Percentiles rank a stretch among this genome's conserved stretches.
These are phyloP conservation scores for Silene latifolia DNA, from an alignment of 148 eudicot species.

Conservation along the genomic window DNA sequence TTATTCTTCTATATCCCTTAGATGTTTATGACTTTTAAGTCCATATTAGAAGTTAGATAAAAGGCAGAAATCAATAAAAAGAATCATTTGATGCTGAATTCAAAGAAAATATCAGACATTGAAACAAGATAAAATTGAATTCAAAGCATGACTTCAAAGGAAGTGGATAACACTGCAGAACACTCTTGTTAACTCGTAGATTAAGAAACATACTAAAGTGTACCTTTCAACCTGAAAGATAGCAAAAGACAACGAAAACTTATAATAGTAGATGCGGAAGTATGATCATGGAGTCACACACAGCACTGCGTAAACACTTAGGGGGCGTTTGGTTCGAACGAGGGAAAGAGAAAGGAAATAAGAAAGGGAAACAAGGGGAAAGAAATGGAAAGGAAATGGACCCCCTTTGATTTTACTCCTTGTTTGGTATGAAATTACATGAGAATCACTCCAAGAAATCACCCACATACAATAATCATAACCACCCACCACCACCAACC, in stretches of 20 bases:
- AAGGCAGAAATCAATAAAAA: constrained; percentile 8
- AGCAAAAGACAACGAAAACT: not conserved
- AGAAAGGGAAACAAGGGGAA: too few relatives aligned
- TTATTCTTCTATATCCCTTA: not conserved
- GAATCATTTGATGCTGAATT: not conserved
- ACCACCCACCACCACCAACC: too few relatives aligned
- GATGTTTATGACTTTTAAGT: not conserved
- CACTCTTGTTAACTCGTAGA: not conserved
- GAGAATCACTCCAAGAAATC: too few relatives aligned
- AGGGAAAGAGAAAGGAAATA: too few relatives aligned
- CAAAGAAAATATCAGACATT: not conserved
- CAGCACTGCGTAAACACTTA: not conserved
- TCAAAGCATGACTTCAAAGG: not conserved
- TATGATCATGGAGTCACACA: constrained; percentile 4
- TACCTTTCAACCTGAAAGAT: constrained; percentile 3
- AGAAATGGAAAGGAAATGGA: too few relatives aligned
- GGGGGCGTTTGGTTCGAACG: too few relatives aligned
- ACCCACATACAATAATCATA: too few relatives aligned
- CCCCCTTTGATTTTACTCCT: too few relatives aligned
- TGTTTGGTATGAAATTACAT: too few relatives aligned
- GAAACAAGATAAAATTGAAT: not conserved
- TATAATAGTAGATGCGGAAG: not conserved
- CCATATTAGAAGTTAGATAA: not conserved
- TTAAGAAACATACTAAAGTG: not conserved
- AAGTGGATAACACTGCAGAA: not conserved